Conservation (phyloP, 495 filamentous ascomycete species). For the Penicillium cataractarum region DNA sequence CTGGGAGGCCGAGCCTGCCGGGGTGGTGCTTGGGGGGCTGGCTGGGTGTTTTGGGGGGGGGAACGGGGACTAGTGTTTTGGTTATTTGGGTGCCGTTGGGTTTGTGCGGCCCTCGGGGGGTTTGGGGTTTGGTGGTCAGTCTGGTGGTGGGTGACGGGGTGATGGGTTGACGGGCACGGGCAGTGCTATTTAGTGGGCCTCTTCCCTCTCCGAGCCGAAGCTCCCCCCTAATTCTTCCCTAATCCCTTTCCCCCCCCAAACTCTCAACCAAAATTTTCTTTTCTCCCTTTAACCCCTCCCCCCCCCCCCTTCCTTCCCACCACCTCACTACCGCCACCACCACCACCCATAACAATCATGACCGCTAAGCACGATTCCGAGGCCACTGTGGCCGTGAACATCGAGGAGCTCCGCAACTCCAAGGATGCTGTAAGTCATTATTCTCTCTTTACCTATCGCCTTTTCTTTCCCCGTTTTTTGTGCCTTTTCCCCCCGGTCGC, state of each 20-base stretch:
- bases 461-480: constrained; percentile 7
- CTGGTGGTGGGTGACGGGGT: background rate
- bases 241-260: constrained; percentile 1
- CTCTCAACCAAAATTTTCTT: background rate
- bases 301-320: constrained; percentile 3
- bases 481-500: background rate
- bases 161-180: background rate
- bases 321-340: constrained; percentile 4
- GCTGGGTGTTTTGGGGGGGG: constrained; percentile 5
- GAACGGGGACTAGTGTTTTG: background rate
- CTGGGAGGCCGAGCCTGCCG: constrained; percentile 12
- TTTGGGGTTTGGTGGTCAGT: background rate
- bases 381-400: constrained; percentile 51
- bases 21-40: constrained; percentile 5
- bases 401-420: constrained; percentile 64
- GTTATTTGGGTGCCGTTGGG: background rate
- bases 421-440: constrained; percentile 62
- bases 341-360: constrained; percentile 29
- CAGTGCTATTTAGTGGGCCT: constrained; percentile 22
- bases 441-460: constrained; percentile 3
- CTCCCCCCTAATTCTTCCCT: constrained; percentile 11
- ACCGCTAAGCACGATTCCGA: constrained; percentile 35
- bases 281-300: constrained; percentile 7
- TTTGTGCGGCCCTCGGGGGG: background rate
- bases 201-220: constrained; percentile 11